Conservation (phyloP, 2,329 filamentous ascomycete genomes). For the Cryphonectria parasitica region DNA sequence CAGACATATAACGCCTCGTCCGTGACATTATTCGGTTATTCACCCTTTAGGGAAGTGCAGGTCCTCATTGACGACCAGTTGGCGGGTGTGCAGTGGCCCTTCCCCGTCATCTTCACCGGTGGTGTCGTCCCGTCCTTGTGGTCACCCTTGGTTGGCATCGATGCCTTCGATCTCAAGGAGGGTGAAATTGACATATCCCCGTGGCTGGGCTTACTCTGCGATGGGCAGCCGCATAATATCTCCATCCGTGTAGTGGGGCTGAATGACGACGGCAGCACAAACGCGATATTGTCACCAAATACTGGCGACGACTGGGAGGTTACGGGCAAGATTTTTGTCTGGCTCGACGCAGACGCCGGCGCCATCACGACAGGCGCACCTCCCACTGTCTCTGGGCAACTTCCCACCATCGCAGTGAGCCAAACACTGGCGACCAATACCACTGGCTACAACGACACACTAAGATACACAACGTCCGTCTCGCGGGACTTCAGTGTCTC, state of each 20-base stretch:
- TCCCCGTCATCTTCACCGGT: constrained; percentile 80
- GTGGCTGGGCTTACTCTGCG: constrained; percentile 70
- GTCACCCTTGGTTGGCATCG: constrained; percentile 76
- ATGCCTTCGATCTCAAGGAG: constrained; percentile 78
- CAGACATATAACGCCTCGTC: constrained; percentile 58
- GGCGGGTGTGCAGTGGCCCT: constrained; percentile 80
- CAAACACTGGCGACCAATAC: constrained; percentile 49
- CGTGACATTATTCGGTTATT: constrained; percentile 65
- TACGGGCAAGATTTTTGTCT: constrained; percentile 78
- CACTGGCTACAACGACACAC: constrained; percentile 61
- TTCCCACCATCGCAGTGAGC: constrained; percentile 53
- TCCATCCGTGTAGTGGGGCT: constrained; percentile 70
- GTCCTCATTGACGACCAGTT: constrained; percentile 72
- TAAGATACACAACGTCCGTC: constrained; percentile 62
- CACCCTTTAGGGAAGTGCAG: constrained; percentile 78
- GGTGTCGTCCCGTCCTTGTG: constrained; percentile 77
- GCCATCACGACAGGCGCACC: constrained; percentile 55
- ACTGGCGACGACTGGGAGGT: constrained; percentile 73
- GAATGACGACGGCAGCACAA: constrained; percentile 54
- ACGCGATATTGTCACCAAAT: constrained; percentile 53
- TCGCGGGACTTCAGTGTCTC: constrained; percentile 57
- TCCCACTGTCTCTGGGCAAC: constrained; percentile 39
- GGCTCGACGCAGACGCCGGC: constrained; percentile 57
- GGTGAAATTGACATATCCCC: constrained; percentile 82
- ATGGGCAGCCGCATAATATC: constrained; percentile 68